Evolutionary conservation across 805 yeast species (phyloP).

Genomic region (Yarrowia sp.): DNA sequence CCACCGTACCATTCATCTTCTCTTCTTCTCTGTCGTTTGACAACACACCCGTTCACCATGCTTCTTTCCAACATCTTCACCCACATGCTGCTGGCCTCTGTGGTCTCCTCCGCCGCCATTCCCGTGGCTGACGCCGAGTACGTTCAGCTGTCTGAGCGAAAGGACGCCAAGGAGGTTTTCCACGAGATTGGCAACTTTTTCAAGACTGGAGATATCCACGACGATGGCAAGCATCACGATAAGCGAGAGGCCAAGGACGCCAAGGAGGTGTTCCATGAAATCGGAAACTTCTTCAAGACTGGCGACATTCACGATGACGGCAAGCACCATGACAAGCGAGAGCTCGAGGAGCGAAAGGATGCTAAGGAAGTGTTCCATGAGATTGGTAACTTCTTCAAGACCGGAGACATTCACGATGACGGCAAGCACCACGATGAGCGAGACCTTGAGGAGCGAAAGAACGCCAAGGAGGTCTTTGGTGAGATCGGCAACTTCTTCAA

Average conservation of each 20-base stretch:
- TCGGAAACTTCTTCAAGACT: slow-evolving; percentile 27
- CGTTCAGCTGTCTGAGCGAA: slow-evolving; percentile 36
- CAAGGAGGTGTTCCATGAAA: slow-evolving; percentile 21
- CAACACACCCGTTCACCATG: background rate
- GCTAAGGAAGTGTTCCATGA: slow-evolving; percentile 16
- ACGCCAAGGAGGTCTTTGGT: background rate
- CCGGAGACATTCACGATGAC: slow-evolving; percentile 20
- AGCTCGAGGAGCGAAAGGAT: slow-evolving; percentile 4
- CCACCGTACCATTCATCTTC: slow-evolving; percentile 12
- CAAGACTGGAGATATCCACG: slow-evolving; percentile 12
- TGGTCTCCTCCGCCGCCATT: slow-evolving; percentile 22
- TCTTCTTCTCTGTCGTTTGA: background rate
- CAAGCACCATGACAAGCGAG: slow-evolving; percentile 14
- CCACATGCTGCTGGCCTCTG: slow-evolving; percentile 22
- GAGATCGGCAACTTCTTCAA: slow-evolving; percentile 11
- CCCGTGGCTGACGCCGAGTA: background rate
- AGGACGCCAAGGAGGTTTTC: slow-evolving; percentile 17
- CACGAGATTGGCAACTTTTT: slow-evolving; percentile 9
- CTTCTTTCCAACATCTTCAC: slow-evolving; percentile 16
- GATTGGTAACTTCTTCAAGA: slow-evolving; percentile 29
- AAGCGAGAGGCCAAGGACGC: slow-evolving; percentile 6
- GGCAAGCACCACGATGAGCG: slow-evolving; percentile 19
- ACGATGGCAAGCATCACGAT: slow-evolving; percentile 12
- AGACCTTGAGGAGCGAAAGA: slow-evolving; percentile 11
- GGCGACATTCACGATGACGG: slow-evolving; percentile 25